phyloP scores from a whole-genome alignment of 176 grass and related monocot genomes.

The Saccharum spontaneum region DNA sequence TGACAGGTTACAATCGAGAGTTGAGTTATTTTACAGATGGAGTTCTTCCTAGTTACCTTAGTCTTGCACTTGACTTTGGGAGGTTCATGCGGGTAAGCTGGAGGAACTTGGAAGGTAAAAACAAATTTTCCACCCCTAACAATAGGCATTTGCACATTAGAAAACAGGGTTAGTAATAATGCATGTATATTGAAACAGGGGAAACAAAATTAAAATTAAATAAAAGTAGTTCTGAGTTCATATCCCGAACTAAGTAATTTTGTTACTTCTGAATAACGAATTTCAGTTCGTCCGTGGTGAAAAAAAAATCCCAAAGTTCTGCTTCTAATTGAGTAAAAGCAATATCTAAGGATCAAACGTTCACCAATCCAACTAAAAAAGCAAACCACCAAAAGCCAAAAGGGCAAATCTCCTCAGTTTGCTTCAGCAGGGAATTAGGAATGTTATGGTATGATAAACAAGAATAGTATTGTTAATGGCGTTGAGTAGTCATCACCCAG shows the following conservation, averaged over 20 bases:
- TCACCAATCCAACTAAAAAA: neutral
- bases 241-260: neutral
- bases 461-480: neutral
- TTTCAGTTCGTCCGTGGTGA: neutral
- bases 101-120: conserved; percentile 75
- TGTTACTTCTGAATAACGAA: neutral
- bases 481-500: neutral
- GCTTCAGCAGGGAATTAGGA: neutral
- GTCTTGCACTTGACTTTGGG: conserved; percentile 87
- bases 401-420: neutral
- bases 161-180: neutral
- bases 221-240: neutral
- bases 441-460: neutral
- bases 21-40: neutral
- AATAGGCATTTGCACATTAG: neutral
- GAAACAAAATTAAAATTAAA: neutral
- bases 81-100: conserved; percentile 73
- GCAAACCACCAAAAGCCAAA: neutral
- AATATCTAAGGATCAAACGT: neutral
- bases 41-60: conserved; percentile 44
- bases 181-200: neutral
- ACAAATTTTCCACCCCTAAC: conserved; percentile 59
- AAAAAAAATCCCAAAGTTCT: neutral
- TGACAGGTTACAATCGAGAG: neutral
- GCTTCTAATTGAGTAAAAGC: neutral